These are phyloP conservation scores for Sporothrix sp. DNA, from an alignment of 2,329 filamentous ascomycete genomes.

Conservation along the genomic window DNA sequence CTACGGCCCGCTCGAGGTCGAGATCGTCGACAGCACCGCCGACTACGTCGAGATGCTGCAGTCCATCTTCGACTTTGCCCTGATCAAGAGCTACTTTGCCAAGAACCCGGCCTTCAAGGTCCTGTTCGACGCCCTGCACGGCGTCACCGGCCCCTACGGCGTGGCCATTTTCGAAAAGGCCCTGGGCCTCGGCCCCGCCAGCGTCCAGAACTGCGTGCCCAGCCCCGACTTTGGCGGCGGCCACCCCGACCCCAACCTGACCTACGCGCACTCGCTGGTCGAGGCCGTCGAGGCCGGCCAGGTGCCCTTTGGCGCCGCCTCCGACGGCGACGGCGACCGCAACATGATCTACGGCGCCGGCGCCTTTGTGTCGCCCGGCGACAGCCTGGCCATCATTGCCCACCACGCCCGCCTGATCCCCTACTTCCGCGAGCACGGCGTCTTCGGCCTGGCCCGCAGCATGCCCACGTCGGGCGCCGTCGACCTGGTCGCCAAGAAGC, in stretches of 20 bases:
- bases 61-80: slow-evolving; percentile 94
- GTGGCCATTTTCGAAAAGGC: slow-evolving; percentile 91
- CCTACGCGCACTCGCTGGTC: slow-evolving; percentile 90
- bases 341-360: slow-evolving; percentile 99
- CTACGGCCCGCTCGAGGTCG: slow-evolving; percentile 82
- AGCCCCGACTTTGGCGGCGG: slow-evolving; percentile 93
- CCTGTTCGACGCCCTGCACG: slow-evolving; percentile 87
- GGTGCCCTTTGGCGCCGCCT: slow-evolving; percentile 93
- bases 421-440: slow-evolving; percentile 96
- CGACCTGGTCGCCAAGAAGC: slow-evolving; percentile 90
- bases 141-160: slow-evolving; percentile 92
- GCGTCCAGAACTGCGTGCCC: slow-evolving; percentile 84
- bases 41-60: slow-evolving; percentile 95
- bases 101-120: slow-evolving; percentile 89
- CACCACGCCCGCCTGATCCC: slow-evolving; percentile 94
- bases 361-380: slow-evolving; percentile 90
- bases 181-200: slow-evolving; percentile 63
- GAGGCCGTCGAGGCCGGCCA: slow-evolving; percentile 84
- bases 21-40: slow-evolving; percentile 84
- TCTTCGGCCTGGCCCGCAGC: slow-evolving; percentile 87
- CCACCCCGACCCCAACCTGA: slow-evolving; percentile 95
- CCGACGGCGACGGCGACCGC: slow-evolving; percentile 92
- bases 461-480: slow-evolving; percentile 97
- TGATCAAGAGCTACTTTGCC: slow-evolving; percentile 90
- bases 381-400: slow-evolving; percentile 95